A percentile compares a stretch with the other conserved stretches of the same genome.
phyloP scores from a whole-genome alignment of 2,329 filamentous ascomycete species.

The Trichoderma hamatum region DNA sequence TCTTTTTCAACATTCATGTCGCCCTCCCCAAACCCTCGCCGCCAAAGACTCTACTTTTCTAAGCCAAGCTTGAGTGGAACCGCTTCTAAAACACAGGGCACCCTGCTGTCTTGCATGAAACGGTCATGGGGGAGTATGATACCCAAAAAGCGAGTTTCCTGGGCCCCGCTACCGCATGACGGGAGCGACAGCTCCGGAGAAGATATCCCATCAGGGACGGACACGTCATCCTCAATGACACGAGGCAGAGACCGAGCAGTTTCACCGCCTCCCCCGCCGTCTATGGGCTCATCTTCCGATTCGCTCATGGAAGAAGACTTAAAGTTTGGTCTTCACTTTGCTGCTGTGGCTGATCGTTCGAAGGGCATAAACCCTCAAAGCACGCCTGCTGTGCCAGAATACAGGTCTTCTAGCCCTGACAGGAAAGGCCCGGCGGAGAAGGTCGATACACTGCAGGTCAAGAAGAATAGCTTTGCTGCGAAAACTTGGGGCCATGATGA shows the following conservation, averaged over 20 bases:
- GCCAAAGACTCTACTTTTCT: conserved; percentile 18
- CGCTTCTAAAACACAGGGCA: conserved; percentile 40
- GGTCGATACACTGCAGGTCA: conserved; percentile 31
- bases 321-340: conserved; percentile 54
- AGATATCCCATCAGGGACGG: not conserved
- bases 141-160: conserved; percentile 42
- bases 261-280: conserved; percentile 49
- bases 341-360: conserved; percentile 45
- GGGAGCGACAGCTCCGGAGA: conserved; percentile 18
- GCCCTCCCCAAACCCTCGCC: conserved; percentile 48
- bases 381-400: conserved; percentile 49
- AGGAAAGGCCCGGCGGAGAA: conserved; percentile 35
- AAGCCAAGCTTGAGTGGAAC: conserved; percentile 12
- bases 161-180: conserved; percentile 41
- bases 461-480: not conserved
- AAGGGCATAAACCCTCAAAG: conserved; percentile 40
- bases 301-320: conserved; percentile 41
- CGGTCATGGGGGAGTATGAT: conserved; percentile 39
- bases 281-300: conserved; percentile 40
- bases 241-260: conserved; percentile 31
- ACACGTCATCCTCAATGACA: conserved; percentile 20
- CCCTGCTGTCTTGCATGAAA: conserved; percentile 42
- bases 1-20: conserved; percentile 58
- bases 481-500: conserved; percentile 28
- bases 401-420: conserved; percentile 33